phyloP scores from a whole-genome alignment of 371 early-diverging fungal genomes.

The Mucor irregularis region DNA sequence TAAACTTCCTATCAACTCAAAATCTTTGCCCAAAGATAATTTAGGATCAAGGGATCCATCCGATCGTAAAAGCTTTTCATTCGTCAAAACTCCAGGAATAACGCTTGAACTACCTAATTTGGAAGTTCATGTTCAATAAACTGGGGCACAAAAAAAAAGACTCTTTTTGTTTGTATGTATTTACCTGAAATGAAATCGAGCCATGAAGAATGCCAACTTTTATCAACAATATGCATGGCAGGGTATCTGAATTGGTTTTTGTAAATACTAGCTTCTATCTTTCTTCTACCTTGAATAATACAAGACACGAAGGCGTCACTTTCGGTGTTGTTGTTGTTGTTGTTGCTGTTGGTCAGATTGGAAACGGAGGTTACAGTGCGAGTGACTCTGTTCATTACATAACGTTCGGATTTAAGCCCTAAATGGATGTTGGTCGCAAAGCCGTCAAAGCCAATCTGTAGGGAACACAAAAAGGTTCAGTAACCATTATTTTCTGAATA shows the following conservation, averaged over 20 bases:
- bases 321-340: neutral
- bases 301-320: neutral
- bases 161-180: too few species aligned
- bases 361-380: neutral
- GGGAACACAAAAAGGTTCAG: too few species aligned
- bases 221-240: constrained; percentile 9
- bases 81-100: constrained; percentile 2
- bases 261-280: constrained; percentile 7
- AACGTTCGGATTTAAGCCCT: constrained; percentile 4
- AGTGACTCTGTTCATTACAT: constrained; percentile 9
- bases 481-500: too few species aligned
- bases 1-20: constrained; percentile 12
- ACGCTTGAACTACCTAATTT: constrained; percentile 4
- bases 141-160: neutral
- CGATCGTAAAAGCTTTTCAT: neutral
- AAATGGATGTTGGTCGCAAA: neutral
- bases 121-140: neutral
- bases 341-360: neutral
- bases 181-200: constrained; percentile 21
- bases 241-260: constrained; percentile 4
- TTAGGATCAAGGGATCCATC: constrained; percentile 7
- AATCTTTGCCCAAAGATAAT: constrained; percentile 9
- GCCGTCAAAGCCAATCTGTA: constrained; percentile 13
- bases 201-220: constrained; percentile 15
- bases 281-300: neutral